A percentile compares a stretch with the other conserved stretches of the same genome.
Evolutionary conservation across 2,329 filamentous ascomycete species (phyloP).

Genomic region (Epichloe elymi): DNA sequence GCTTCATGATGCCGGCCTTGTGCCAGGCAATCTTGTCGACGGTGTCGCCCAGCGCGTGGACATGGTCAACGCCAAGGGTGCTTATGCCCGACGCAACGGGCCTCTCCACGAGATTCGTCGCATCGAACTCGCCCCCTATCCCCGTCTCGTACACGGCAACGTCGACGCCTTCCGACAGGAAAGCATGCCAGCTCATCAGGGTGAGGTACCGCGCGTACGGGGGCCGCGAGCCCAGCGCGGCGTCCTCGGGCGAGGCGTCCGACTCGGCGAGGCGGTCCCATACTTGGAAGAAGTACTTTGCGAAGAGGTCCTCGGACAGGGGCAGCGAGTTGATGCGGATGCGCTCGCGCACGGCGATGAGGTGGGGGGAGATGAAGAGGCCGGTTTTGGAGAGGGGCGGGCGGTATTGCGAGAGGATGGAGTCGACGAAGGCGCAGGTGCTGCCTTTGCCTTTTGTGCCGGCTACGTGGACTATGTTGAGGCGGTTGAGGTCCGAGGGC

Average conservation of each 20-base stretch:
- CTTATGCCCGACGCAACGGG: constrained; percentile 49
- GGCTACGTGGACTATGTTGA: constrained; percentile 57
- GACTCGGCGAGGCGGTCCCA: constrained; percentile 41
- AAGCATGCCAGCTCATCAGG: constrained; percentile 54
- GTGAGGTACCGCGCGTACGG: constrained; percentile 50
- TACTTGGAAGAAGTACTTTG: constrained; percentile 54
- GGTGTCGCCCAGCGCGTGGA: constrained; percentile 47
- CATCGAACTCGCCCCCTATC: constrained; percentile 57
- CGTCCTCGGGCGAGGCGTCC: constrained; percentile 19
- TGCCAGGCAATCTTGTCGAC: constrained; percentile 60
- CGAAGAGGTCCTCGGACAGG: constrained; percentile 44
- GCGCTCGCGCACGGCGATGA: constrained; percentile 53
- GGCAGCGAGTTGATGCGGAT: constrained; percentile 49
- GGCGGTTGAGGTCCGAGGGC: constrained; percentile 37
- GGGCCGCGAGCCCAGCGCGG: constrained; percentile 30
- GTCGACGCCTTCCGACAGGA: constrained; percentile 48
- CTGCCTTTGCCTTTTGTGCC: constrained; percentile 70
- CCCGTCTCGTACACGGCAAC: constrained; percentile 53
- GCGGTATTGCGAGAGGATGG: constrained; percentile 44
- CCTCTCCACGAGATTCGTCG: constrained; percentile 50
- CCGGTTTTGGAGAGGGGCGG: constrained; percentile 35
- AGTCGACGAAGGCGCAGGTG: constrained; percentile 54
- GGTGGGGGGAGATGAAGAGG: constrained; percentile 59
- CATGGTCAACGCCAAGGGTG: constrained; percentile 57
- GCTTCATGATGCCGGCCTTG: constrained; percentile 59